Evolutionary conservation across 495 filamentous ascomycete genomes (phyloP).

Genomic region (Podospora fimiseda): DNA sequence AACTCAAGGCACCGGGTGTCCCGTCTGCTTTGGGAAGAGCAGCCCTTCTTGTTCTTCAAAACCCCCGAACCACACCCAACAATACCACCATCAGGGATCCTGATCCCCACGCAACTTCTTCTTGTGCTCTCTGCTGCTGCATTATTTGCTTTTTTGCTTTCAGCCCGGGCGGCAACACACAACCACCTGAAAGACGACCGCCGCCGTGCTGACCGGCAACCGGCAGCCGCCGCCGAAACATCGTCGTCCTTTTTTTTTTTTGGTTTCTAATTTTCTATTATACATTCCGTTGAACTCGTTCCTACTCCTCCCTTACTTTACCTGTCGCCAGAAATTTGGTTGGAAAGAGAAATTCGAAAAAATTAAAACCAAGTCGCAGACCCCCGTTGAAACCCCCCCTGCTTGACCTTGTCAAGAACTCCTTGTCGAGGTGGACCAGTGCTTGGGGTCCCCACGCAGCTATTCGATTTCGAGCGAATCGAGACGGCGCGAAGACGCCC

Average conservation of each 20-base stretch:
- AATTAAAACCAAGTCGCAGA: constrained; percentile 1
- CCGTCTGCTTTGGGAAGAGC: neutral
- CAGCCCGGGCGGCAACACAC: neutral
- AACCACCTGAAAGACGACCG: neutral
- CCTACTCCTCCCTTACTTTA: no score
- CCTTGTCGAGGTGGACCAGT: neutral
- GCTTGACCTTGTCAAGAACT: neutral
- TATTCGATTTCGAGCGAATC: constrained; percentile 6
- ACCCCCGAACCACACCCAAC: no score
- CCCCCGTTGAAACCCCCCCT: constrained; percentile 1
- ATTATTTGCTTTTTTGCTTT: neutral
- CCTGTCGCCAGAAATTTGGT: no score
- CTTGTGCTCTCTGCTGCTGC: neutral
- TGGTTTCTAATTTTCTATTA: neutral
- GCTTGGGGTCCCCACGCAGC: constrained; percentile 2
- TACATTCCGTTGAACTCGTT: no score
- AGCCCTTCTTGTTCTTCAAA: neutral
- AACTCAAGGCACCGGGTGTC: neutral
- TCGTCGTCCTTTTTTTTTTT: neutral
- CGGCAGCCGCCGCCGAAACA: neutral
- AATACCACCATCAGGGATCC: neutral
- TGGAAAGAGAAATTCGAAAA: neutral
- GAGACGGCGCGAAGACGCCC: constrained; percentile 1
- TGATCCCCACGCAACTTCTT: neutral
- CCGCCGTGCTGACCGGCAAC: neutral